A percentile compares a stretch with the other conserved stretches of the same genome.
Evolutionary conservation across 805 yeast genomes (phyloP).

Genomic region (Yarrowia phangngaensis): DNA sequence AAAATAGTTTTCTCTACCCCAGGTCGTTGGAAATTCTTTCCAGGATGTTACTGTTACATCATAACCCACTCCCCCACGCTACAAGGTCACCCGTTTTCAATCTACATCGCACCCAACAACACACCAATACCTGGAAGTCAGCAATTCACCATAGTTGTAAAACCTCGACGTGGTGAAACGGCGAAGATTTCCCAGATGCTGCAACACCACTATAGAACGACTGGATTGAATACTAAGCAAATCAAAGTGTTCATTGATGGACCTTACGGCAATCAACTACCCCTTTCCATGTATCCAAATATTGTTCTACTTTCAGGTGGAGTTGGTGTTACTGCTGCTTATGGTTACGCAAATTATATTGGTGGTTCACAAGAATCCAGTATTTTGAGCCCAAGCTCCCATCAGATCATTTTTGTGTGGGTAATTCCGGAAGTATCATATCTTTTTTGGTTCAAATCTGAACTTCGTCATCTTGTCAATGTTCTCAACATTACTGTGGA

Average conservation of each 20-base stretch:
- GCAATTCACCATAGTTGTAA: constrained; percentile 19
- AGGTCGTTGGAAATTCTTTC: constrained; percentile 19
- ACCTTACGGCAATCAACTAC: constrained; percentile 12
- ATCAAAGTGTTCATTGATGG: constrained; percentile 11
- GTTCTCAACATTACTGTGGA: constrained; percentile 15
- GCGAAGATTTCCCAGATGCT: constrained; percentile 5
- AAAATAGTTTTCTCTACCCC: constrained; percentile 10
- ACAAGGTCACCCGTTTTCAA: constrained; percentile 17
- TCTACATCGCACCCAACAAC: constrained; percentile 14
- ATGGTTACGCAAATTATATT: constrained; percentile 20
- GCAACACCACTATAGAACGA: constrained; percentile 8
- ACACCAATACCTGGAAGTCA: constrained; percentile 5
- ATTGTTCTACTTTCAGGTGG: constrained; percentile 15
- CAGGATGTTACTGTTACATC: constrained; percentile 20
- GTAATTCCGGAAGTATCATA: constrained; percentile 4
- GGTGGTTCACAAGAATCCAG: not conserved
- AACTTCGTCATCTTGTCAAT: constrained; percentile 8
- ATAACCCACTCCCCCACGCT: constrained; percentile 7
- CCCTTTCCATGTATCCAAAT: constrained; percentile 8
- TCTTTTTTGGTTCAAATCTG: constrained; percentile 17
- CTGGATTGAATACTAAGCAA: constrained; percentile 11
- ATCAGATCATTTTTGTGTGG: constrained; percentile 14
- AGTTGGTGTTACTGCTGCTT: constrained; percentile 5
- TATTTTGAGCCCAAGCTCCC: not conserved
- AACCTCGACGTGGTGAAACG: constrained; percentile 18